Conservation (phyloP, 116 monocot species). For the Phalaenopsis hybrid region DNA sequence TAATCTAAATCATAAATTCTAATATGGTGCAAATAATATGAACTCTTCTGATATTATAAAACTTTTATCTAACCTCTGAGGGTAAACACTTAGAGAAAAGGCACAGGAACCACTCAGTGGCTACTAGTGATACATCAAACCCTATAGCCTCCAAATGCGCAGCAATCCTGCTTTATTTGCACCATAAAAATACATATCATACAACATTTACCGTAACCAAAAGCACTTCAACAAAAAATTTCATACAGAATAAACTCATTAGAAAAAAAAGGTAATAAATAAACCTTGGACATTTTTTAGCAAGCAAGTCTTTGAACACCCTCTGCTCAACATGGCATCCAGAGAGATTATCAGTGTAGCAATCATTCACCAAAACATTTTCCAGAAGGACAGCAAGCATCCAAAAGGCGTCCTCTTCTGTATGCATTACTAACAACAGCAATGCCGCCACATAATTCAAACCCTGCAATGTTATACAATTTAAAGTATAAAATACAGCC, state of each 20-base stretch:
- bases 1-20: not conserved
- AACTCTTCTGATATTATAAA: not conserved
- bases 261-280: not conserved
- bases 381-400: constrained; percentile 95
- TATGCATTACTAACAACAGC: constrained; percentile 85
- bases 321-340: constrained; percentile 99
- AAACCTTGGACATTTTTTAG: constrained; percentile 93
- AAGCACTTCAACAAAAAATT: not conserved
- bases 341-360: constrained; percentile 92
- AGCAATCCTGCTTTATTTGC: constrained; percentile 57
- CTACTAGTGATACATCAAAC: constrained; percentile 90
- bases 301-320: constrained; percentile 85
- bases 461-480: constrained; percentile 47
- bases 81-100: constrained; percentile 95
- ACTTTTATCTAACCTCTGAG: constrained; percentile 63
- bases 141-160: constrained; percentile 78
- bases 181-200: constrained; percentile 2
- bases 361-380: constrained; percentile 94
- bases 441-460: constrained; percentile 94
- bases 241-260: not conserved
- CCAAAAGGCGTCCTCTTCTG: constrained; percentile 99
- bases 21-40: not conserved
- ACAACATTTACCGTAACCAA: not conserved
- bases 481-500: not conserved
- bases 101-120: constrained; percentile 98